These are phyloP conservation scores for Zygosaccharomyces sapae DNA, from an alignment of 1,139 yeast genomes.

Conservation along the genomic window DNA sequence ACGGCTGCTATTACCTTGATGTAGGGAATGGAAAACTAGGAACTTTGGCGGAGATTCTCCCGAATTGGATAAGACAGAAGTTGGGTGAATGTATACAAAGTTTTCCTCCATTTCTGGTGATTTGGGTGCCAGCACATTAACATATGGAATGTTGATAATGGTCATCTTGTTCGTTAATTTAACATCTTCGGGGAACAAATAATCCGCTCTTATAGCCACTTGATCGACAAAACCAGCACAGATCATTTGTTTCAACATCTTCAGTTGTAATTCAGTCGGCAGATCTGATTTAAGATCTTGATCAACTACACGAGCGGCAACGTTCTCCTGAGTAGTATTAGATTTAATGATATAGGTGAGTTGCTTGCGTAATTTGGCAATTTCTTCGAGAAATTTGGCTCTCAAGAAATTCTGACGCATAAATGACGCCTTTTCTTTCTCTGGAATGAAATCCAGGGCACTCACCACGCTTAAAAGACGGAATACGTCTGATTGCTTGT, in stretches of 20 bases:
- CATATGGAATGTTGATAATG: slow-evolving; percentile 66
- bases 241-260: slow-evolving; percentile 83
- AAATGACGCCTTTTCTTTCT: slow-evolving; percentile 45
- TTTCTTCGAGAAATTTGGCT: slow-evolving; percentile 78
- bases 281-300: slow-evolving; percentile 57
- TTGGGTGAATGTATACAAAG: slow-evolving; percentile 71
- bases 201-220: slow-evolving; percentile 78
- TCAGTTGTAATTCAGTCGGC: slow-evolving; percentile 68
- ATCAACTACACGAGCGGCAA: slow-evolving; percentile 48
- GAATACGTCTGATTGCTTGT: slow-evolving; percentile 69
- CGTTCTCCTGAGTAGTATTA: slow-evolving; percentile 55
- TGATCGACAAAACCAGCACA: slow-evolving; percentile 93
- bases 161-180: slow-evolving; percentile 54
- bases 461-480: slow-evolving; percentile 77
- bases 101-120: slow-evolving; percentile 46
- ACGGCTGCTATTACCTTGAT: slow-evolving; percentile 43
- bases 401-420: slow-evolving; percentile 57
- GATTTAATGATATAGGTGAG: slow-evolving; percentile 67
- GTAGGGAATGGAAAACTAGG: slow-evolving; percentile 64
- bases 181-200: slow-evolving; percentile 55
- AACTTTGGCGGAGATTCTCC: slow-evolving; percentile 66
- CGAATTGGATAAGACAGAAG: slow-evolving; percentile 53
- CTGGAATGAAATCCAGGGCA: slow-evolving; percentile 75
- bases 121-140: slow-evolving; percentile 58
- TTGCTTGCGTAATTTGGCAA: slow-evolving; percentile 73